Evolutionary conservation across 2,329 filamentous ascomycete species (phyloP).

Genomic region (Clonostachys chloroleuca): DNA sequence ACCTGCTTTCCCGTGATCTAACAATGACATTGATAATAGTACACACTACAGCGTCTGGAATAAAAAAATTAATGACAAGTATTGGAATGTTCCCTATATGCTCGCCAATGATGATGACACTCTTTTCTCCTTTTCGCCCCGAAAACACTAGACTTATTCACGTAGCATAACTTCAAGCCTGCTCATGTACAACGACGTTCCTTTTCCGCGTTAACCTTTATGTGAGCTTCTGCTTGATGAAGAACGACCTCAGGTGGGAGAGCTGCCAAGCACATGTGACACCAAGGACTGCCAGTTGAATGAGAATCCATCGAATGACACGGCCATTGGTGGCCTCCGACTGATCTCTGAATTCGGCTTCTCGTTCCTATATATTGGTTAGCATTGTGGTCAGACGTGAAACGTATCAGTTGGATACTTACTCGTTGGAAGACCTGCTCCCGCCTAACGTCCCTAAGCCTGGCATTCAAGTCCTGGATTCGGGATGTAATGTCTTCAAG

Average conservation of each 20-base stretch:
- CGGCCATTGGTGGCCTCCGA: conserved; percentile 89
- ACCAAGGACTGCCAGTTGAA: conserved; percentile 81
- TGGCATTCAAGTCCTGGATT: conserved; percentile 82
- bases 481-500: conserved; percentile 84
- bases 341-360: conserved; percentile 97
- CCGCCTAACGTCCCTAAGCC: conserved; percentile 81
- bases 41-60: too few relatives aligned
- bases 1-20: too few relatives aligned
- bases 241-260: conserved; percentile 92
- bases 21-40: too few relatives aligned
- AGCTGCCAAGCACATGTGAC: conserved; percentile 95
- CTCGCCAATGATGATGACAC: too few relatives aligned
- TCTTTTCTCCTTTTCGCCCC: too few relatives aligned
- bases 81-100: too few relatives aligned
- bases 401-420: conserved; percentile 18
- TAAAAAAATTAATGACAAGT: too few relatives aligned
- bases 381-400: background rate
- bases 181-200: background rate
- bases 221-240: conserved; percentile 99
- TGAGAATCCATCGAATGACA: conserved; percentile 89
- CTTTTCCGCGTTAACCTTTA: conserved; percentile 35
- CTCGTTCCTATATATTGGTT: conserved; percentile 66
- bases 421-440: conserved; percentile 97
- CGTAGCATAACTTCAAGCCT: too few relatives aligned
- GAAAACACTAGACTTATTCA: too few relatives aligned